These are phyloP conservation scores for Agaricales sp. DNA, from an alignment of 1,284 basidiomycete genomes.

Conservation along the genomic window DNA sequence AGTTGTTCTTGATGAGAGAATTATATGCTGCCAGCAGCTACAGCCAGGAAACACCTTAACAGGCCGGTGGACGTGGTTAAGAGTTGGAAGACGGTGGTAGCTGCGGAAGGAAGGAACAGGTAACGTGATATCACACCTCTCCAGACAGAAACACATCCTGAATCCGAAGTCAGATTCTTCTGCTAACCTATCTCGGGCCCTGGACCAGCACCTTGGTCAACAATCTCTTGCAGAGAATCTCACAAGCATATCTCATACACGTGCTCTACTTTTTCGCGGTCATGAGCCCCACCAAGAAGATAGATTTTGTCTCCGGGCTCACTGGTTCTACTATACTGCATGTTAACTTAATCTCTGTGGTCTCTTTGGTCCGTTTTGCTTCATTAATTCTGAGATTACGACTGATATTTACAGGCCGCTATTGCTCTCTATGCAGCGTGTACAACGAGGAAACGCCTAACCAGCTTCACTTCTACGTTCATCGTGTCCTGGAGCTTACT, in stretches of 20 bases:
- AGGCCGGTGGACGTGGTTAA: constrained; percentile 57
- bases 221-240: no score
- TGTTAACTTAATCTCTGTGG: constrained; percentile 66
- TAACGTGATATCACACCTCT: constrained; percentile 5
- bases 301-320: constrained; percentile 78
- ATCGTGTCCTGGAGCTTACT: constrained; percentile 55
- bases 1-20: no score
- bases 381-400: constrained; percentile 10
- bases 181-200: no score
- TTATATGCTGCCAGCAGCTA: constrained; percentile 57
- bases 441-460: constrained; percentile 17
- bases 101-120: constrained; percentile 45
- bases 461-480: constrained; percentile 23
- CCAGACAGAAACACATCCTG: background rate
- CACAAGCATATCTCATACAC: no score
- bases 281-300: constrained; percentile 59
- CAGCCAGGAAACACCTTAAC: constrained; percentile 48
- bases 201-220: no score
- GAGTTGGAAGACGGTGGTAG: constrained; percentile 60
- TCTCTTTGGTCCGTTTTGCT: constrained; percentile 45
- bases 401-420: constrained; percentile 40
- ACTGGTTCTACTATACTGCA: constrained; percentile 69
- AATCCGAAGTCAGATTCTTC: no score
- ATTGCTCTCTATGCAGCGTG: constrained; percentile 57
- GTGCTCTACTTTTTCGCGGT: no score